phyloP scores from a whole-genome alignment of 306 rosid species.

The Hylodesmum podocarpum region DNA sequence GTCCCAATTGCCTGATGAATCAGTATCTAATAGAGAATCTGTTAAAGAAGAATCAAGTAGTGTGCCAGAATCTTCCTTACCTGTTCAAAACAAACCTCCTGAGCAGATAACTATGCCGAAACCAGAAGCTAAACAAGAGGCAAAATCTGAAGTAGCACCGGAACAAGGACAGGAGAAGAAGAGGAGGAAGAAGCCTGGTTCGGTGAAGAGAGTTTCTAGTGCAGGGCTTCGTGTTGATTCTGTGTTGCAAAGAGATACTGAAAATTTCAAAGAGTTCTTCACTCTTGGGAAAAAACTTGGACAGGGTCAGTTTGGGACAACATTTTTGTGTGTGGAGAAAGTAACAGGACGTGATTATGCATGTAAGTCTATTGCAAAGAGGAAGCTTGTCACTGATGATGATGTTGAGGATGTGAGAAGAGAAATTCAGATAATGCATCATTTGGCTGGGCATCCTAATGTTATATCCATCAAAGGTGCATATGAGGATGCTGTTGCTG shows the following conservation, averaged over 20 bases:
- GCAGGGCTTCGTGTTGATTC: constrained; percentile 88
- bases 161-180: constrained; percentile 33
- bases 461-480: constrained; percentile 97
- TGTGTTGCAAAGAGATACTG: constrained; percentile 72
- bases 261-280: constrained; percentile 70
- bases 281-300: constrained; percentile 80
- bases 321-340: constrained; percentile 83
- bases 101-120: constrained; percentile 78
- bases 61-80: constrained; percentile 65
- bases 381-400: constrained; percentile 77
- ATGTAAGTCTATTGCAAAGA: constrained; percentile 93
- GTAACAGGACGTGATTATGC: constrained; percentile 76
- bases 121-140: constrained; percentile 38
- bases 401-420: constrained; percentile 99
- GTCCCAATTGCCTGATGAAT: constrained; percentile 54
- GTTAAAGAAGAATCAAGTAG: constrained; percentile 42
- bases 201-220: constrained; percentile 82
- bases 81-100: constrained; percentile 85
- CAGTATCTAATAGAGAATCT: constrained; percentile 56
- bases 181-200: constrained; percentile 46
- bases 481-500: constrained; percentile 90
- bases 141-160: neutral
- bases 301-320: constrained; percentile 91
- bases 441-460: constrained; percentile 84
- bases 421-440: constrained; percentile 99